These are phyloP conservation scores for Apiospora sp. DNA, from an alignment of 2,329 filamentous ascomycete genomes.

Conservation along the genomic window DNA sequence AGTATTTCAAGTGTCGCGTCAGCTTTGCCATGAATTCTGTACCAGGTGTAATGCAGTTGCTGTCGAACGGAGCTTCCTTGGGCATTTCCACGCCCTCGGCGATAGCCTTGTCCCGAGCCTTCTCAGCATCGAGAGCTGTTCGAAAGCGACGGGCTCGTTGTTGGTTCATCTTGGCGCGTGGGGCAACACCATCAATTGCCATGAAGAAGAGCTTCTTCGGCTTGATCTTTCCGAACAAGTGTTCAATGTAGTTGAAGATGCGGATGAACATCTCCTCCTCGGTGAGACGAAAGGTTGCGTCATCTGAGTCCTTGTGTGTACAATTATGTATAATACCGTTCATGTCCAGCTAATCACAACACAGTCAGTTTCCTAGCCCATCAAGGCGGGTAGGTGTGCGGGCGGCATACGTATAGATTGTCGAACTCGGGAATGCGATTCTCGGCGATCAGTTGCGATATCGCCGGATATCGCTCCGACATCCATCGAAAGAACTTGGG, in stretches of 20 bases:
- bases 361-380: slow-evolving; percentile 45
- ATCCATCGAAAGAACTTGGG: slow-evolving; percentile 99
- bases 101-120: slow-evolving; percentile 90
- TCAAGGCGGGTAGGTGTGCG: slow-evolving; percentile 32
- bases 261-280: slow-evolving; percentile 99
- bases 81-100: slow-evolving; percentile 90
- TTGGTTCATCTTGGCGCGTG: slow-evolving; percentile 99
- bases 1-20: slow-evolving; percentile 93
- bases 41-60: slow-evolving; percentile 97
- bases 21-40: slow-evolving; percentile 98
- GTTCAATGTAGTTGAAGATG: slow-evolving; percentile 99
- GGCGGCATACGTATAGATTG: slow-evolving; percentile 78
- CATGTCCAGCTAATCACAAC: slow-evolving; percentile 78
- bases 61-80: slow-evolving; percentile 95
- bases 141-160: slow-evolving; percentile 94
- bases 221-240: slow-evolving; percentile 98
- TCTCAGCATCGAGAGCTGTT: slow-evolving; percentile 90
- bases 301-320: slow-evolving; percentile 95
- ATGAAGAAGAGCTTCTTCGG: slow-evolving; percentile 99
- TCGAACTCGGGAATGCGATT: slow-evolving; percentile 99
- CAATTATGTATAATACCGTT: slow-evolving; percentile 99
- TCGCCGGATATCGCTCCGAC: slow-evolving; percentile 97
- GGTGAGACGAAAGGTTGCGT: slow-evolving; percentile 88
- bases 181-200: slow-evolving; percentile 97
- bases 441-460: slow-evolving; percentile 97